These are phyloP conservation scores for Penicillium paneum DNA, from an alignment of 2,329 filamentous ascomycete genomes.

Conservation along the genomic window DNA sequence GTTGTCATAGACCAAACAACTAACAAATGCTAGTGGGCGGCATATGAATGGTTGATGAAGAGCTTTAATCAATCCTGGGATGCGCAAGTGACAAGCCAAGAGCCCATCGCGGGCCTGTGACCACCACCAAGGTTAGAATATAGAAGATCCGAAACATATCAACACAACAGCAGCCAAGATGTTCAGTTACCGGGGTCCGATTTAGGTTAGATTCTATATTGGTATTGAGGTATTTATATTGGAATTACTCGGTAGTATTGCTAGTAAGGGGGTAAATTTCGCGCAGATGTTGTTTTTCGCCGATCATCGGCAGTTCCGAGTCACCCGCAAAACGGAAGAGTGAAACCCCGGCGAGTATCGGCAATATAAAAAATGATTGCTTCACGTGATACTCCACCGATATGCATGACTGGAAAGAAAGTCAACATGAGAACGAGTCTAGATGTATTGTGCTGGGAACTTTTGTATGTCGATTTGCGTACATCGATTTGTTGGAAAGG, in stretches of 20 bases:
- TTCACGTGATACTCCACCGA: constrained; percentile 24
- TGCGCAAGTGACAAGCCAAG: constrained; percentile 2
- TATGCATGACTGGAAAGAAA: constrained; percentile 8
- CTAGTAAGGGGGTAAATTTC: constrained; percentile 33
- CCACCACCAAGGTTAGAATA: neutral
- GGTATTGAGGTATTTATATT: constrained; percentile 30
- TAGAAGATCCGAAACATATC: neutral
- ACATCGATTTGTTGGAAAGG: constrained; percentile 8
- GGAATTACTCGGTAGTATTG: constrained; percentile 24
- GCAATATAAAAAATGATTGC: constrained; percentile 26
- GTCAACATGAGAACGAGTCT: constrained; percentile 1
- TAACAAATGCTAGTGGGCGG: constrained; percentile 60
- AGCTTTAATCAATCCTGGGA: constrained; percentile 27
- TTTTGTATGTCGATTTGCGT: constrained; percentile 7
- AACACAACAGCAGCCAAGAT: constrained; percentile 6
- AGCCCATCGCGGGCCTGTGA: neutral
- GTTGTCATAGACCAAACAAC: constrained; percentile 5
- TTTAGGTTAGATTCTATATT: constrained; percentile 24
- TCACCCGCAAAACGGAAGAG: constrained; percentile 30
- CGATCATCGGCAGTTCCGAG: constrained; percentile 30
- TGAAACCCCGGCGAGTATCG: constrained; percentile 29
- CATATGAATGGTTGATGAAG: constrained; percentile 84
- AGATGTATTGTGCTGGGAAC: neutral
- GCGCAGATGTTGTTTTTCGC: constrained; percentile 20
- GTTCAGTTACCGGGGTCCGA: constrained; percentile 20